These are phyloP conservation scores for Suillus cothurnatus DNA, from an alignment of 768 basidiomycete genomes.

Conservation along the genomic window DNA sequence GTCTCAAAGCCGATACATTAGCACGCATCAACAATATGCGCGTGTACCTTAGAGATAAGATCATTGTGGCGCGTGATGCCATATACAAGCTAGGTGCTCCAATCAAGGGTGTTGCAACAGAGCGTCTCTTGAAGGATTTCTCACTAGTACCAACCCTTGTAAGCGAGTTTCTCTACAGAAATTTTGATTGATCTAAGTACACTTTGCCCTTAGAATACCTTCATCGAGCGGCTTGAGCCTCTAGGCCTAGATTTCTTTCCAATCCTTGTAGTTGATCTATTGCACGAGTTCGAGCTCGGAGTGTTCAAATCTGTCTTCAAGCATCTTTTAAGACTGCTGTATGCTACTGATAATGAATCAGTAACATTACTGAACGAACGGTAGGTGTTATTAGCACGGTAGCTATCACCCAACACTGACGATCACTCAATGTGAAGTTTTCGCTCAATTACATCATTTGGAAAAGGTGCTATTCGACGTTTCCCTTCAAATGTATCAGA, in stretches of 20 bases:
- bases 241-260: constrained; percentile 27
- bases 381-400: constrained; percentile 13
- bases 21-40: not conserved
- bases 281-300: constrained; percentile 45
- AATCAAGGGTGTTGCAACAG: constrained; percentile 9
- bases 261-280: constrained; percentile 35
- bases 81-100: constrained; percentile 13
- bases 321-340: constrained; percentile 38
- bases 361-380: constrained; percentile 26
- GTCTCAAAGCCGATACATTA: no score
- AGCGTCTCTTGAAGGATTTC: constrained; percentile 5
- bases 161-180: not conserved
- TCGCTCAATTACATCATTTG: constrained; percentile 20
- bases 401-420: not conserved
- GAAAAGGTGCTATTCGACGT: constrained; percentile 32
- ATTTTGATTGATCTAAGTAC: not conserved
- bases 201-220: constrained; percentile 31
- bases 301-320: constrained; percentile 39
- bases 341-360: constrained; percentile 10
- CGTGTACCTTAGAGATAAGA: constrained; percentile 11
- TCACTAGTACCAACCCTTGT: constrained; percentile 18
- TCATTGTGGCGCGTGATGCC: not conserved
- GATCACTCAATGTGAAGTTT: constrained; percentile 11
- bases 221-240: constrained; percentile 25
- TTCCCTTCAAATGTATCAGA: constrained; percentile 39